Evolutionary conservation across 2,329 filamentous ascomycete species (phyloP).

Genomic region (Fusarium concolor): DNA sequence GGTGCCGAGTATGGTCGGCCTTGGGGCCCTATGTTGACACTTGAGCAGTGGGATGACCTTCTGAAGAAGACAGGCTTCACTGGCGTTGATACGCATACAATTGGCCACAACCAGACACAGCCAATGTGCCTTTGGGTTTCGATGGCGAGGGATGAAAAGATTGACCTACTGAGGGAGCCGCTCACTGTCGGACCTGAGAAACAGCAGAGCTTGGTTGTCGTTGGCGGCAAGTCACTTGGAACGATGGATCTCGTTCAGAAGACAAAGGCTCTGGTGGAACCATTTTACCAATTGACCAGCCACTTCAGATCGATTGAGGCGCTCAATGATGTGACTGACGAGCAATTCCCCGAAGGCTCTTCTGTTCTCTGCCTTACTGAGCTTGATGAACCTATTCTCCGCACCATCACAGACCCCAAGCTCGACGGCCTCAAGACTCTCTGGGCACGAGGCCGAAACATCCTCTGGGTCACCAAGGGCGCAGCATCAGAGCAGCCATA

Average conservation of each 20-base stretch:
- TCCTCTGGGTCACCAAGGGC: conserved; percentile 16
- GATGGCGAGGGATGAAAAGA: background rate
- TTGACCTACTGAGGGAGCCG: background rate
- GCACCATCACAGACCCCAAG: background rate
- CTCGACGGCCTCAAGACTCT: background rate
- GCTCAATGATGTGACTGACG: background rate
- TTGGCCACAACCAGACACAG: conserved; percentile 8
- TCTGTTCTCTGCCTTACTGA: conserved; percentile 1
- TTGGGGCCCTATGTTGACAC: conserved; percentile 12
- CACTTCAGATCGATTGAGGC: background rate
- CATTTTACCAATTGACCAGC: background rate
- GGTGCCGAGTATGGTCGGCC: conserved; percentile 16
- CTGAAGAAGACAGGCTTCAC: conserved; percentile 16
- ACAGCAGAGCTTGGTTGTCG: background rate
- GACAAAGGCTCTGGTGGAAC: background rate
- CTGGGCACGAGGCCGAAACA: background rate
- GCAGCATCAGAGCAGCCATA: conserved; percentile 11
- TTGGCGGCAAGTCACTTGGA: background rate
- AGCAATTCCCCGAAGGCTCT: background rate
- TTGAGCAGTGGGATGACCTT: conserved; percentile 21
- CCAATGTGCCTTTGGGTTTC: conserved; percentile 14
- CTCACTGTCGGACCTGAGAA: background rate
- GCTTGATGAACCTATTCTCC: conserved; percentile 3
- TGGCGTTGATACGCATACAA: conserved; percentile 17
- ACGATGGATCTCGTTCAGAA: conserved; percentile 1